Evolutionary conservation across 345 rosid species (phyloP), one percentile per base, ranked within the genome.

Genomic region (Noccaea caerulescens): DNA sequence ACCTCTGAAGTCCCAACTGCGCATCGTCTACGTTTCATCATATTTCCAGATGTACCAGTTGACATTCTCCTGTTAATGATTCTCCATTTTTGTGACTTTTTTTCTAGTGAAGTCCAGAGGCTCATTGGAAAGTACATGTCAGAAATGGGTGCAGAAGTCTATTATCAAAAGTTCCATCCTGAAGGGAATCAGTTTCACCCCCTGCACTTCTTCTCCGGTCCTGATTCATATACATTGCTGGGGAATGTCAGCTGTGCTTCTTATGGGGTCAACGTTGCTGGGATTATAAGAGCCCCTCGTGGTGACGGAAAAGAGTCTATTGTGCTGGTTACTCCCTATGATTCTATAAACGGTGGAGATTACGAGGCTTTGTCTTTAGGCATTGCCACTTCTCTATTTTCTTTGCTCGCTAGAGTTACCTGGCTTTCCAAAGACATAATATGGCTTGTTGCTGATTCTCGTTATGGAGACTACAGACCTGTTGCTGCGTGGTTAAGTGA

Each of bases 231-330:
- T 68, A 52, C 69, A 49, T 51, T 52, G 49, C 81, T 50, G 25
- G 84, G 77, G 72, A 87, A 85, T 77, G 71, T 72, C 23, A 87
- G 82, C 60, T 89, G 90, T 78, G 79, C 85, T 5, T 77, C 83
- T 8, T 77, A 83, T 68, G 92, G 93, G 3, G 44, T 79, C 61
- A 82, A 79, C n/a, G 73, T 76, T 51, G 80, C 69, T 51, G 85
- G 97, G 64, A 88, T 91, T 52, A 82, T 89, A 77, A 89, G 99
- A 84, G 99, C 99, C 42, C 88, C 96, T 37, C 95, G 84, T 46
- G 96, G 92, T 75, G 99, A 94, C 49, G 96, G 98, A 50, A 94
- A 89, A 69, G 98, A 94, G 82, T 83, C 94, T 81, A 85, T 94
- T 54, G 96, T 91, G 37, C 78, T 94, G 84, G 96, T 88, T 59